Conservation (phyloP, 73 alveolate species). For the Paramecium biaurelia region DNA sequence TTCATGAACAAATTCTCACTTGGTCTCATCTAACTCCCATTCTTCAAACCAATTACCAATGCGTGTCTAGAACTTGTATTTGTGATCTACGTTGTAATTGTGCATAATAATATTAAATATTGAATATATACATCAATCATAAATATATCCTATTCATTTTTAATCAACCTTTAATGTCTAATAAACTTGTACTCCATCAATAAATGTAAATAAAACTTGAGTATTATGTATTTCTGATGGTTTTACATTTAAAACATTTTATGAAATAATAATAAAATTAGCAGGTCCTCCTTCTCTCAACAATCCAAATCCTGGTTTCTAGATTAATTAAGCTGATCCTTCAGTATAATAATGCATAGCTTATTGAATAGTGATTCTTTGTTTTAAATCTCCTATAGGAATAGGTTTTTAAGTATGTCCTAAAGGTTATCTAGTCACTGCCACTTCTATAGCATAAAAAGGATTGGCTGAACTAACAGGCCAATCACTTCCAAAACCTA, state of each 20-base stretch:
- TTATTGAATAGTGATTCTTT: background rate
- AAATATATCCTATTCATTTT: background rate
- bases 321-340: background rate
- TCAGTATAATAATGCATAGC: background rate
- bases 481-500: conserved; percentile 18
- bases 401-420: background rate
- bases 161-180: background rate
- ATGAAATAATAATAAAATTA: background rate
- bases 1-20: conserved; percentile 3
- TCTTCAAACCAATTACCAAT: conserved; percentile 66
- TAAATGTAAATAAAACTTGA: background rate
- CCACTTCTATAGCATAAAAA: background rate
- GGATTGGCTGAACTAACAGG: conserved; percentile 2
- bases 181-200: background rate
- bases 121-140: background rate
- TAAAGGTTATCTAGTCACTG: background rate
- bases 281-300: background rate
- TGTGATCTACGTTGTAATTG: conserved; percentile 54
- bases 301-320: background rate
- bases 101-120: conserved; percentile 27
- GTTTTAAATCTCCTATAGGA: background rate
- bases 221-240: background rate
- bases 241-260: background rate
- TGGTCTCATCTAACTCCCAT: conserved; percentile 62
- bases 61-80: conserved; percentile 51